Conservation (phyloP, 1,139 yeast genomes). For the Zygoascus sp. region DNA sequence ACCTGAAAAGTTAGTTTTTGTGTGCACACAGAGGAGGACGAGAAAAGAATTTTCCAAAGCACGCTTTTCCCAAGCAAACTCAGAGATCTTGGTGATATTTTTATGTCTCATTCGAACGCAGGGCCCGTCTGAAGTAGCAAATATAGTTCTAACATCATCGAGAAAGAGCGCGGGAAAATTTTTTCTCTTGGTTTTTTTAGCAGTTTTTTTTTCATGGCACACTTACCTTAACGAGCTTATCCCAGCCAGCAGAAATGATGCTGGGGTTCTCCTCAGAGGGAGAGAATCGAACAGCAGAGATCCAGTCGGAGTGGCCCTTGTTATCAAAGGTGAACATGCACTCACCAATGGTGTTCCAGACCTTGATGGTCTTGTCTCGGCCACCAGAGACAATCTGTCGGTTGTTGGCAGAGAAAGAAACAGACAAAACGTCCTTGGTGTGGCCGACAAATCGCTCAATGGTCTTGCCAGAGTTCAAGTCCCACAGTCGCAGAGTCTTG, state of each 20-base stretch:
- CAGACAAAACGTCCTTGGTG: slow-evolving; percentile 95
- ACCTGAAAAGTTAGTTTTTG: slow-evolving; percentile 48
- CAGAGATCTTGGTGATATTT: slow-evolving; percentile 98
- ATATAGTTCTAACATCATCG: slow-evolving; percentile 47
- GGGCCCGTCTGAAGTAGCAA: slow-evolving; percentile 97
- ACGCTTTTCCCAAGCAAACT: too few relatives aligned
- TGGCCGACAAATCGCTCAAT: slow-evolving; percentile 97
- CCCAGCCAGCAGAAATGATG: slow-evolving; percentile 98
- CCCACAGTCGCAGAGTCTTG: slow-evolving; percentile 98
- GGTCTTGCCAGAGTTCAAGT: slow-evolving; percentile 90
- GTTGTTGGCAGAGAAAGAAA: slow-evolving; percentile 93
- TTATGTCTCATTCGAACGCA: slow-evolving; percentile 89
- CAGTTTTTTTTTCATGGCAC: too few relatives aligned
- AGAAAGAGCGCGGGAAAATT: slow-evolving; percentile 16
- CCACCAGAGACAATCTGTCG: slow-evolving; percentile 99
- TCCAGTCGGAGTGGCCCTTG: slow-evolving; percentile 89
- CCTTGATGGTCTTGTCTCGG: slow-evolving; percentile 98
- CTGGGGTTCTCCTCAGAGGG: slow-evolving; percentile 56
- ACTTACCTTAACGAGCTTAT: slow-evolving; percentile 98
- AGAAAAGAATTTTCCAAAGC: neutral
- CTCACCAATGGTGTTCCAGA: slow-evolving; percentile 99
- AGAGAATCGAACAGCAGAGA: slow-evolving; percentile 93
- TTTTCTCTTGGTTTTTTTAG: too few relatives aligned
- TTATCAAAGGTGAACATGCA: slow-evolving; percentile 82
- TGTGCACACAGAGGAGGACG: neutral